Evolutionary conservation across 352 stramenopile species (phyloP).

Genomic region (Phytophthora melonis): DNA sequence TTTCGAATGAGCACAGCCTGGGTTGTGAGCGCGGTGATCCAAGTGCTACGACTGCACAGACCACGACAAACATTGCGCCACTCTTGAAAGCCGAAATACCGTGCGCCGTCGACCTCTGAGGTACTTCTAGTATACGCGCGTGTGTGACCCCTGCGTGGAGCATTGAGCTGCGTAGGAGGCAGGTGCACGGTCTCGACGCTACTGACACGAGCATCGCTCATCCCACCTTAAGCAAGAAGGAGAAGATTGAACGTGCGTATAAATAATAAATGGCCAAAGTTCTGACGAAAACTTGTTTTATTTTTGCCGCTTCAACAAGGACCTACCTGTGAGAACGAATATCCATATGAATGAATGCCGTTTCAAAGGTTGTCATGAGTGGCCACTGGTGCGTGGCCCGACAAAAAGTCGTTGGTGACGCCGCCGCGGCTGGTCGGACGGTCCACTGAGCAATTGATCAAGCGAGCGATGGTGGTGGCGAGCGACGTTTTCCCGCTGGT

Average conservation of each 20-base stretch:
- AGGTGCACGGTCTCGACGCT: no score
- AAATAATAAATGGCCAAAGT: no score
- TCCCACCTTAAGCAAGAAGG: no score
- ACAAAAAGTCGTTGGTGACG: neutral
- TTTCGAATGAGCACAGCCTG: neutral
- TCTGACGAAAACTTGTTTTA: no score
- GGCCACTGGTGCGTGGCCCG: neutral
- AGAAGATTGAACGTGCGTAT: no score
- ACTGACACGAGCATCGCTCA: no score
- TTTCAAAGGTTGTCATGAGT: neutral
- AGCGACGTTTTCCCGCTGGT: slow-evolving; percentile 86
- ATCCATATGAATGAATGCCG: neutral
- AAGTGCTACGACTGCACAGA: slow-evolving; percentile 1
- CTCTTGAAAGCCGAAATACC: neutral
- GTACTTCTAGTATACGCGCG: no score
- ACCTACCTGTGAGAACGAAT: neutral
- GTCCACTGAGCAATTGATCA: neutral
- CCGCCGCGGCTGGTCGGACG: neutral
- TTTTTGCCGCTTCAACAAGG: neutral
- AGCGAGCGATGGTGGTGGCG: slow-evolving; percentile 50
- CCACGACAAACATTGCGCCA: neutral
- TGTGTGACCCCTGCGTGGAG: no score
- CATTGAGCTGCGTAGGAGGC: no score
- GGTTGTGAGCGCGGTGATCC: neutral
- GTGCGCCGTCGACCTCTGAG: neutral